A percentile compares a stretch with the other conserved stretches of the same genome.
phyloP scores from a whole-genome alignment of 768 basidiomycete species.

The Cytidiella melzeri region DNA sequence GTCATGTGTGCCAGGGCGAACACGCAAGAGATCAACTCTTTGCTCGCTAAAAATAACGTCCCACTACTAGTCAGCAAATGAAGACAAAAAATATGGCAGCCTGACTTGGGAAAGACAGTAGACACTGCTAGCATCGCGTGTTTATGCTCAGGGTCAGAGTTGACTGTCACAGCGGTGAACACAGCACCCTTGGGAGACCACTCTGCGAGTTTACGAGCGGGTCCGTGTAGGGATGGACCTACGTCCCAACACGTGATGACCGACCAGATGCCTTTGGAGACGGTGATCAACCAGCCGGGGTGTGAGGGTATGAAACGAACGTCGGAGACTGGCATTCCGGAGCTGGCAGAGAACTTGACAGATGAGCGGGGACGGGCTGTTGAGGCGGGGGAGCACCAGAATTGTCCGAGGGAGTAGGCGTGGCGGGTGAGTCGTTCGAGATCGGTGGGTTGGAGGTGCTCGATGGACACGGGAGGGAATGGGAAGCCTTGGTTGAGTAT shows the following conservation, averaged over 20 bases:
- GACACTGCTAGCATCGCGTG: slow-evolving; percentile 48
- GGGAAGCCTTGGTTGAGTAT: slow-evolving; percentile 44
- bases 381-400: slow-evolving; percentile 35
- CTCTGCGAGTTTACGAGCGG: slow-evolving; percentile 30
- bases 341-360: slow-evolving; percentile 21
- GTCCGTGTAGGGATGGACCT: slow-evolving; percentile 11
- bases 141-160: slow-evolving; percentile 37
- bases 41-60: slow-evolving; percentile 15
- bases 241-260: slow-evolving; percentile 50
- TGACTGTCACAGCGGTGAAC: slow-evolving; percentile 47
- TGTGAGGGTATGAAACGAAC: slow-evolving; percentile 47
- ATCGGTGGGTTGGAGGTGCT: slow-evolving; percentile 31
- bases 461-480: slow-evolving; percentile 36
- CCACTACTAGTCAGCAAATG: neutral
- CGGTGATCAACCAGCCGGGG: slow-evolving; percentile 40
- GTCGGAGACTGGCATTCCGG: slow-evolving; percentile 41
- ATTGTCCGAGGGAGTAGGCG: slow-evolving; percentile 41
- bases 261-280: slow-evolving; percentile 60
- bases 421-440: slow-evolving; percentile 40
- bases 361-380: slow-evolving; percentile 5
- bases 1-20: slow-evolving; percentile 14
- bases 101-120: slow-evolving; percentile 20
- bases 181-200: slow-evolving; percentile 52
- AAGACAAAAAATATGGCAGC: neutral
- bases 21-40: slow-evolving; percentile 25